These are phyloP conservation scores for Suillus subluteus DNA, from an alignment of 768 basidiomycete species.

Conservation along the genomic window DNA sequence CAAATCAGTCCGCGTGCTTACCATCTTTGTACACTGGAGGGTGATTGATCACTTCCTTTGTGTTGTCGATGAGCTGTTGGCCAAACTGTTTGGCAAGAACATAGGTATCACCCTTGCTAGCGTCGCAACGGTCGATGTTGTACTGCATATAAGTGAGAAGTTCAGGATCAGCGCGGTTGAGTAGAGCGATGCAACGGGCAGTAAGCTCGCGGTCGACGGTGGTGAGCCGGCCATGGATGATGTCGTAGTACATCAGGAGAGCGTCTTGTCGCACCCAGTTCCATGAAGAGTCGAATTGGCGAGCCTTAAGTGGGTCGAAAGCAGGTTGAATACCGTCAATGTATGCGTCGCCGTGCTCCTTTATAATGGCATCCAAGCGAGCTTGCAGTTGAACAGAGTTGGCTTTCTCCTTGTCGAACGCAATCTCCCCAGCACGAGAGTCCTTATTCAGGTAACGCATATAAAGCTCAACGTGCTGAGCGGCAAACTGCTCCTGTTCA, in stretches of 20 bases:
- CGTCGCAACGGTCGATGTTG: conserved; percentile 82
- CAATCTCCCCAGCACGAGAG: conserved; percentile 88
- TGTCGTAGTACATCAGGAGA: conserved; percentile 96
- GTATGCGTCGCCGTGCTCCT: conserved; percentile 94
- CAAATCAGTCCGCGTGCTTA: conserved; percentile 41
- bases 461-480: conserved; percentile 93
- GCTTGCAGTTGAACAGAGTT: conserved; percentile 73
- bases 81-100: conserved; percentile 96
- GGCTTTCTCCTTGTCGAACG: conserved; percentile 86
- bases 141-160: conserved; percentile 96
- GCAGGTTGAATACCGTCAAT: conserved; percentile 93
- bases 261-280: conserved; percentile 99
- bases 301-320: conserved; percentile 95
- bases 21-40: conserved; percentile 97
- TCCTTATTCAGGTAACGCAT: conserved; percentile 97
- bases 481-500: conserved; percentile 90
- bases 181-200: conserved; percentile 94
- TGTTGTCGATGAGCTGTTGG: conserved; percentile 94
- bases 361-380: conserved; percentile 83
- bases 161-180: conserved; percentile 95
- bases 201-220: conserved; percentile 97
- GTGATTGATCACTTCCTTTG: conserved; percentile 76
- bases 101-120: conserved; percentile 88
- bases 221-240: conserved; percentile 92
- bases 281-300: conserved; percentile 98